Evolutionary conservation across 306 rosid genomes (phyloP).

Genomic region (Rubus idaeus): DNA sequence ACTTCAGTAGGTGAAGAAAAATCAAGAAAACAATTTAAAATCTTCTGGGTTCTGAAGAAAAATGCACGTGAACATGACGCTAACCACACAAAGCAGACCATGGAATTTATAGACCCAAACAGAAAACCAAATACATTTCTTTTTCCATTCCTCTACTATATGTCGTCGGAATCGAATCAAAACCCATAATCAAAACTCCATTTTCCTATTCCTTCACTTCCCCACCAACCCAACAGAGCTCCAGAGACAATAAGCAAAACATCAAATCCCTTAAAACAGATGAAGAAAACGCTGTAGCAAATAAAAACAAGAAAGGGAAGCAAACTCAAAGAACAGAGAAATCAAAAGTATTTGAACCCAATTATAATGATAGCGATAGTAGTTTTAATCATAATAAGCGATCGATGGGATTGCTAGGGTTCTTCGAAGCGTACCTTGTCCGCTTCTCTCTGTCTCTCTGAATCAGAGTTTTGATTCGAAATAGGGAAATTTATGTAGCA

Average conservation of each 20-base stretch:
- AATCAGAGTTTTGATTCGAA: not conserved
- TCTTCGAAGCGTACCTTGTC: constrained; percentile 30
- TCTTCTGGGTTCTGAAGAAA: not conserved
- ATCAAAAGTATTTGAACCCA: not conserved
- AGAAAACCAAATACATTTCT: too few species aligned
- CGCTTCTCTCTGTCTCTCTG: not conserved
- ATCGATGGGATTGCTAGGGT: not conserved
- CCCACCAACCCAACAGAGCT: not conserved
- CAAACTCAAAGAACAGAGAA: not conserved
- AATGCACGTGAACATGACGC: not conserved
- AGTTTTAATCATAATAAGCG: not conserved
- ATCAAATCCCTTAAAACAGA: not conserved
- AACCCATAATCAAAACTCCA: constrained; percentile 16
- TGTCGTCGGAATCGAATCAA: not conserved
- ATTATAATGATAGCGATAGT: not conserved
- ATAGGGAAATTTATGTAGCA: not conserved
- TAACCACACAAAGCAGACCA: not conserved
- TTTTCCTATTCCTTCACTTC: not conserved
- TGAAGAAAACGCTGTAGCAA: not conserved
- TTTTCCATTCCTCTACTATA: not conserved
- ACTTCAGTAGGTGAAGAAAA: not conserved
- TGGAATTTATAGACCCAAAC: not conserved
- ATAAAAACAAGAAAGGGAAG: not conserved
- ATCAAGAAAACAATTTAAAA: not conserved
- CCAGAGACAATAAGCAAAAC: not conserved